phyloP scores from a whole-genome alignment of 306 rosid species.

The Medicago arabica region DNA sequence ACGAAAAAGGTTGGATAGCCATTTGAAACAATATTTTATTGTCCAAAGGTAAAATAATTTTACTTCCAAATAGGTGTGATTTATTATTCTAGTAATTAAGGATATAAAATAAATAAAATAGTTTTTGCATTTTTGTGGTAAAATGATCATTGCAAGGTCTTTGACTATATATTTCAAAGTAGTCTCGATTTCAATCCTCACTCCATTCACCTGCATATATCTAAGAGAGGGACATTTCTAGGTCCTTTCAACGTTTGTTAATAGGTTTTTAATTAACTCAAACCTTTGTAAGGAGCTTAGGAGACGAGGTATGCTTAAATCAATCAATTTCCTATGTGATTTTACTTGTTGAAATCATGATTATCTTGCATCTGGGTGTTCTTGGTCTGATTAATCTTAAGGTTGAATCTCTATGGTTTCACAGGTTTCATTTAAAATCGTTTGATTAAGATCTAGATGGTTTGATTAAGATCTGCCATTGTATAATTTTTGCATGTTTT shows the following conservation, averaged over 20 bases:
- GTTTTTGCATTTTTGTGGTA: neutral
- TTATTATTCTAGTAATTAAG: neutral
- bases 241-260: neutral
- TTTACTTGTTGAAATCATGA: too few species aligned
- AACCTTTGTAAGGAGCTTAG: too few species aligned
- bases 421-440: neutral
- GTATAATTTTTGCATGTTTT: neutral
- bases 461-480: neutral
- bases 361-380: too few species aligned
- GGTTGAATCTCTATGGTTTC: neutral
- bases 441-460: neutral
- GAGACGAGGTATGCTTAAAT: too few species aligned
- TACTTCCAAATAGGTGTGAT: too few species aligned
- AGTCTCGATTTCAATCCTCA: neutral
- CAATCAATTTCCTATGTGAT: too few species aligned
- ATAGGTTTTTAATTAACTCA: too few species aligned
- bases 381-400: too few species aligned
- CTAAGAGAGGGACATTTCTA: neutral
- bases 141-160: neutral
- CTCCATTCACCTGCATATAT: neutral
- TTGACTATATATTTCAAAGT: neutral
- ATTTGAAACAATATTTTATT: too few species aligned
- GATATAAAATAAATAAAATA: too few species aligned
- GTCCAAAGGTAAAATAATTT: too few species aligned
- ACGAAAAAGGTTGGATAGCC: neutral